Conservation (phyloP, 805 yeast species). For the Isabelozyma gotoi region DNA sequence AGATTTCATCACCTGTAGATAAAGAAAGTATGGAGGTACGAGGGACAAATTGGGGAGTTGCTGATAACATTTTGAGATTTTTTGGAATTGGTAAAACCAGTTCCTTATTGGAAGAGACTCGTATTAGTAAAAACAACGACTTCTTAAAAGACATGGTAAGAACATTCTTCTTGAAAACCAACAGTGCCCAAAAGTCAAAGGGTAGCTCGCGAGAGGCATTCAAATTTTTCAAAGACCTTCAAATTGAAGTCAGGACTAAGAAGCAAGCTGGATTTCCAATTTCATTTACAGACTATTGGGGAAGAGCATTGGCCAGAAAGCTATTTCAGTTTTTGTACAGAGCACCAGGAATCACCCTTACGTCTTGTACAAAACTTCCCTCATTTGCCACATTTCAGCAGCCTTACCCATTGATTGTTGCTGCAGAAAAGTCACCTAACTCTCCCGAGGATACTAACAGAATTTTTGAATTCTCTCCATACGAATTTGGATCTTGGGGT, state of each 20-base stretch:
- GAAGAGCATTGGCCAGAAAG: slow-evolving; percentile 53
- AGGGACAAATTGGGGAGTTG: neutral
- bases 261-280: slow-evolving; percentile 52
- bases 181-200: slow-evolving; percentile 6
- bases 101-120: neutral
- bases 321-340: slow-evolving; percentile 38
- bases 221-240: slow-evolving; percentile 52
- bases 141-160: neutral
- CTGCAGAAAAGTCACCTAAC: slow-evolving; percentile 27
- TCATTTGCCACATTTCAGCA: slow-evolving; percentile 38
- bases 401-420: slow-evolving; percentile 52
- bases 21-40: neutral
- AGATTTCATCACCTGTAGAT: neutral
- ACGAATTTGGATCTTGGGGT: slow-evolving; percentile 67
- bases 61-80: neutral
- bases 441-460: slow-evolving; percentile 31
- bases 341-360: slow-evolving; percentile 37
- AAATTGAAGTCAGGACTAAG: slow-evolving; percentile 52
- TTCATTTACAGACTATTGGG: slow-evolving; percentile 70
- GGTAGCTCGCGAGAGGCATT: slow-evolving; percentile 24
- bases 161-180: neutral
- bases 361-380: slow-evolving; percentile 31
- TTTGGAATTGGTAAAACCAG: neutral
- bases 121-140: neutral
- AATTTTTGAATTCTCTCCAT: slow-evolving; percentile 60